These are phyloP conservation scores for Alternaria dauci DNA, from an alignment of 2,329 filamentous ascomycete species.

Conservation along the genomic window DNA sequence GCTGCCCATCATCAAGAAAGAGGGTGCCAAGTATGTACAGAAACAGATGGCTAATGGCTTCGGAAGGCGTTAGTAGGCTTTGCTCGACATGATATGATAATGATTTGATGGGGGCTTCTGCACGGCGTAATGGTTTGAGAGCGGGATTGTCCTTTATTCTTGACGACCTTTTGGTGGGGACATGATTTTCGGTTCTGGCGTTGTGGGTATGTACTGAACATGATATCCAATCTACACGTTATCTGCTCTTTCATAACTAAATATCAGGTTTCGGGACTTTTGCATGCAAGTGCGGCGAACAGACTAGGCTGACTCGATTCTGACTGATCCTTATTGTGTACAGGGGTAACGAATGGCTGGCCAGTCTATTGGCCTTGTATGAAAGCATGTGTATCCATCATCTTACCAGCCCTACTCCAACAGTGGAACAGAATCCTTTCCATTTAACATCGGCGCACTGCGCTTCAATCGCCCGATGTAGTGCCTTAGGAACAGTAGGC, in stretches of 20 bases:
- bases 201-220: not conserved
- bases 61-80: conserved; percentile 19
- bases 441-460: not conserved
- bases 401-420: not conserved
- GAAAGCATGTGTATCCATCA: not conserved
- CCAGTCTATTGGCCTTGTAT: not conserved
- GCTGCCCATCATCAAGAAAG: conserved; percentile 44
- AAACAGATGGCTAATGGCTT: conserved; percentile 40
- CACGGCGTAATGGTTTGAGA: not conserved
- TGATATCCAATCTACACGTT: conserved; percentile 5
- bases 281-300: not conserved
- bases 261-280: not conserved
- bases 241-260: not conserved
- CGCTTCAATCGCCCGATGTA: not conserved
- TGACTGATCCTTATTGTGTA: not conserved
- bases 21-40: conserved; percentile 42
- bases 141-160: not conserved
- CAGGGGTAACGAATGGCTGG: not conserved
- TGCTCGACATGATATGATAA: not conserved
- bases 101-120: not conserved
- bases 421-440: not conserved
- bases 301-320: too few species aligned
- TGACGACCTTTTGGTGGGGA: not conserved
- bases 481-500: not conserved
- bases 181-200: not conserved